Evolutionary conservation across 2,329 filamentous ascomycete genomes (phyloP), one percentile per base, ranked within the genome.

Genomic region (Stagonosporopsis chrysanthemi): DNA sequence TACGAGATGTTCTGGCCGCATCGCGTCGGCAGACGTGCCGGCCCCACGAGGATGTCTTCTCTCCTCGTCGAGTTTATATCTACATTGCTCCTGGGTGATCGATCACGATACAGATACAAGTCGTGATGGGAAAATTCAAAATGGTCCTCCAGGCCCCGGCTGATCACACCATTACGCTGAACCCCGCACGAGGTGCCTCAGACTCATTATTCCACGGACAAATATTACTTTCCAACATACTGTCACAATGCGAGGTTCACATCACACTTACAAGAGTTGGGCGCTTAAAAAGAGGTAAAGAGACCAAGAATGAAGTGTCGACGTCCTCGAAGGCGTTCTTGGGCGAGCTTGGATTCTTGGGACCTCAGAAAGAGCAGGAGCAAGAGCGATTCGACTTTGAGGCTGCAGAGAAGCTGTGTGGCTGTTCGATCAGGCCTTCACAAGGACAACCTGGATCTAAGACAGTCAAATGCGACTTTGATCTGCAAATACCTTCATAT

Each of bases 221-320:
- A 9, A 11, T 58, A n/a, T 42, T n/a, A 6, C 38, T 36, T 29
- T 53, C 28, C 35, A 58, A 50, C 14, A 19, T 53, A 26, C 41
- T 45, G 22, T 23, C 26, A 22, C 40, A 54, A 33, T 53, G 56
- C 36, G 29, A 41, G 17, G 44, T 58, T 24, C 40, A 38, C 6
- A 40, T 58, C 12, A 50, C 35, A 23, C 46, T 58, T 29, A 45
- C 45, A 50, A 58, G 56, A 50, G 39, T 50, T n/a, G 54, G 54
- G 11, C 43, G 54, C 15, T 4, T 57, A 19, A 45, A 35, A 15
- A 12, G 5, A 23, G 17, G 22, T 1, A 44, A 40, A 31, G 49
- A 40, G 12, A 39, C 24, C 4, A 44, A 40, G 11, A 29, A 29
- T 29, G 44, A 29, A 1, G n/a, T 35, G 1, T 38, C 39, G 1